Base-by-base conservation (phyloP, 2,329 filamentous ascomycete species). In the Rutstroemia sp. region DNA sequence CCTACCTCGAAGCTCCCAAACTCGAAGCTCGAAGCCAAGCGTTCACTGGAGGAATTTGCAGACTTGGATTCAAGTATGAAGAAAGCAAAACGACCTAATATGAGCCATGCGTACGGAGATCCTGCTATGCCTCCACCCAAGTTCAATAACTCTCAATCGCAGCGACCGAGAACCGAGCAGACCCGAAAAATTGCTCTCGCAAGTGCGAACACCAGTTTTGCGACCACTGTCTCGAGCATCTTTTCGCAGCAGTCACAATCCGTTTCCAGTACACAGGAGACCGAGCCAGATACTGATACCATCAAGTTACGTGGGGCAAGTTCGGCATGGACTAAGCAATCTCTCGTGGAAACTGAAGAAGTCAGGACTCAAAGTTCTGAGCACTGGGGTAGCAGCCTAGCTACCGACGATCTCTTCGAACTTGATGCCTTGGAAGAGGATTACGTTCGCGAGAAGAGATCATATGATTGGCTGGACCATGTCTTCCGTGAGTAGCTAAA, bases 201-300 rank as follows among this genome's bases (percentile, higher is more conserved):
- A 19, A 59, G 52, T 19, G 50, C 42, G 1, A 52, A 59, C 25
- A 60, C 58, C 7, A 64, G 62, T 48, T 67, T 67, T 47, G 54
- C 56, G 2, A 65, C 64, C 1, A 42, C 52, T 42, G 38, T 55
- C 2, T 62, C 63, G 1, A 44, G 47, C 23, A 38, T 57, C 2
- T 66, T 66, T 34, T 65, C 64, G 8, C 44, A 56, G 48, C 10
- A 19, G 9, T 37, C 14, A n/a, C 41, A 4, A 16, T 44, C 23
- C 18, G n/a, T 37, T 38, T 19, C 34, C 9, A 52, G 41, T 39
- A 61, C 57, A 10, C 60, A 61, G 39, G 53, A 58, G 38, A 61
- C 60, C 7, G 49, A 45, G 19, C 60, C 52, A 14, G 59, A 59
- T n/a, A 48, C 38, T 21, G 30, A 9, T 14, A 30, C 6, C 1